Evolutionary conservation across 306 rosid species (phyloP).

Genomic region (Trifolium dubium): DNA sequence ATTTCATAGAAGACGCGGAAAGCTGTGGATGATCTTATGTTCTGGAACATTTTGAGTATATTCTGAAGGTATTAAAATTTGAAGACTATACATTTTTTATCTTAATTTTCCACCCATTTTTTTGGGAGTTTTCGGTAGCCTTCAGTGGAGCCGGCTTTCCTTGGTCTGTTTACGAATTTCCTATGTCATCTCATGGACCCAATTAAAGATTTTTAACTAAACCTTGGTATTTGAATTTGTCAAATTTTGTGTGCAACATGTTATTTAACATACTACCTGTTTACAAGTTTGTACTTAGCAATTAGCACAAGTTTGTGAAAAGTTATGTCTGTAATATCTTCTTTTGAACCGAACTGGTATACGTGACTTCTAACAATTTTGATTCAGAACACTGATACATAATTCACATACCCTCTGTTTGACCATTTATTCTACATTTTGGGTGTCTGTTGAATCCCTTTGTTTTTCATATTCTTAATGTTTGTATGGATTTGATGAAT

Average conservation of each 20-base stretch:
- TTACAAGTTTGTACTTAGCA: not conserved
- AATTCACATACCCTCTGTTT: not conserved
- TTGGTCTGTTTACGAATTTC: conserved; percentile 7
- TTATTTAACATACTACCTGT: not conserved
- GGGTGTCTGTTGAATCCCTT: too few relatives aligned
- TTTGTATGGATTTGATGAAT: conserved; percentile 84
- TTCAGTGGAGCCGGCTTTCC: conserved; percentile 23
- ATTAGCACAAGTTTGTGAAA: conserved; percentile 3
- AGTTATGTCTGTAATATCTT: conserved; percentile 14
- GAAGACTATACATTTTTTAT: too few relatives aligned
- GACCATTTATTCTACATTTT: too few relatives aligned
- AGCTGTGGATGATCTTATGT: too few relatives aligned
- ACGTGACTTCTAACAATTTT: not conserved
- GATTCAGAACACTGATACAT: not conserved
- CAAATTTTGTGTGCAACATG: conserved; percentile 21
- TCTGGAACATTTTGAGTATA: too few relatives aligned
- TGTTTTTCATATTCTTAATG: conserved; percentile 42
- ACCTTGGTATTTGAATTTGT: not conserved
- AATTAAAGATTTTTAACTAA: conserved; percentile 17
- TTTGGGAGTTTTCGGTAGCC: conserved; percentile 11
- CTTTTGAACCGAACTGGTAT: not conserved
- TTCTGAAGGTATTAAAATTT: too few relatives aligned
- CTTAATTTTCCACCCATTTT: not conserved
- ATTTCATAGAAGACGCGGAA: too few relatives aligned
- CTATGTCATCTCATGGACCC: too few relatives aligned